phyloP scores from a whole-genome alignment of 2,329 filamentous ascomycete species.

The Trichoderma citrinoviride region DNA sequence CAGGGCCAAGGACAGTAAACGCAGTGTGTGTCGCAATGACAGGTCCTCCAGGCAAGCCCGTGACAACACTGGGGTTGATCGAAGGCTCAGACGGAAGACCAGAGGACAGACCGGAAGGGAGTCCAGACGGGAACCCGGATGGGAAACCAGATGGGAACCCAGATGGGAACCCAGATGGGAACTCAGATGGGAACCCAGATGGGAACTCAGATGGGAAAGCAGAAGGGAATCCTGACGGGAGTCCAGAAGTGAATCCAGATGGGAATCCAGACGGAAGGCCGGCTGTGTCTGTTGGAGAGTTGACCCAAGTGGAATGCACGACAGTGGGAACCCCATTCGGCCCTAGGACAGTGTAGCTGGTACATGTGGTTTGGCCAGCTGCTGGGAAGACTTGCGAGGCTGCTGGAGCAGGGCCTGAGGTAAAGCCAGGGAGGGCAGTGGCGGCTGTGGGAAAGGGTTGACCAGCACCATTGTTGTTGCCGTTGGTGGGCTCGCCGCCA shows the following conservation, averaged over 20 bases:
- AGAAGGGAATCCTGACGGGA: constrained; percentile 19
- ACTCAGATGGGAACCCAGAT: background rate
- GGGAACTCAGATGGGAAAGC: background rate
- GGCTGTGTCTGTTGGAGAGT: constrained; percentile 15
- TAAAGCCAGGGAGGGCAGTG: background rate
- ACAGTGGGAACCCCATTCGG: constrained; percentile 36
- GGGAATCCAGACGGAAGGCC: constrained; percentile 6
- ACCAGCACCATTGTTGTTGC: background rate
- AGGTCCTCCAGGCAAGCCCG: constrained; percentile 16
- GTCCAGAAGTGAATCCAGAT: constrained; percentile 21
- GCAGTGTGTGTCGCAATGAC: constrained; percentile 8
- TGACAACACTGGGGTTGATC: constrained; percentile 6
- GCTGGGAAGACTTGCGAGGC: background rate
- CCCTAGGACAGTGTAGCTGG: constrained; percentile 33
- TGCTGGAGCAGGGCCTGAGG: background rate
- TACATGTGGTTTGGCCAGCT: constrained; percentile 22
- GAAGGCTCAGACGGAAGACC: background rate
- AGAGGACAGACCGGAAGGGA: background rate
- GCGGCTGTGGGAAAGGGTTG: constrained; percentile 18
- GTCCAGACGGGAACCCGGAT: background rate
- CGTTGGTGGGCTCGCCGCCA: constrained; percentile 14
- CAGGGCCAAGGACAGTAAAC: constrained; percentile 19
- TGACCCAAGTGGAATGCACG: constrained; percentile 36
- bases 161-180: background rate
- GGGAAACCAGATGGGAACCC: background rate